Conservation (phyloP, 352 stramenopile species). For the Phytophthora citrophthora region DNA sequence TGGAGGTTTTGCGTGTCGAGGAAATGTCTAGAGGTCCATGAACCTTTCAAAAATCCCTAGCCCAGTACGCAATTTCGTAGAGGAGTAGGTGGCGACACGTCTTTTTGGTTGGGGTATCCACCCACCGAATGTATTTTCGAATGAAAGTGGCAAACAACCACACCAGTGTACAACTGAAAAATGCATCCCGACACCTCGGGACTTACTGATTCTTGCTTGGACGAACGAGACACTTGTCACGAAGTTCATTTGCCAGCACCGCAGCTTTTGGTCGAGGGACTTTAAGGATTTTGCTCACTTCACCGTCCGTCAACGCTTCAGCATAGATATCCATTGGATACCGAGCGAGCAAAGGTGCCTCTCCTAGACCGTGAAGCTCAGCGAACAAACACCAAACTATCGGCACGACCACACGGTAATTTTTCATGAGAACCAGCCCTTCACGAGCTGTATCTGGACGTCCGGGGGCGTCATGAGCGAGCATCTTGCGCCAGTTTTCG, state of each 20-base stretch:
- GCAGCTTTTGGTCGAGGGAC: slow-evolving; percentile 51
- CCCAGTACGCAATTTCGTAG: no score
- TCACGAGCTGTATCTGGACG: slow-evolving; percentile 47
- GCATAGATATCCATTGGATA: slow-evolving; percentile 61
- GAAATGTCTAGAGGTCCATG: neutral
- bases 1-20: slow-evolving; percentile 5
- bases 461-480: slow-evolving; percentile 39
- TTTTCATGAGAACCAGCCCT: slow-evolving; percentile 50
- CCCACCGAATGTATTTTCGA: neutral
- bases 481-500: slow-evolving; percentile 33
- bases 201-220: slow-evolving; percentile 23
- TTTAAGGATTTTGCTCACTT: slow-evolving; percentile 42
- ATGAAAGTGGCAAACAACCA: slow-evolving; percentile 9
- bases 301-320: slow-evolving; percentile 42
- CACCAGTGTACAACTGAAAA: slow-evolving; percentile 13
- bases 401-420: slow-evolving; percentile 76
- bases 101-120: neutral
- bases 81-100: neutral
- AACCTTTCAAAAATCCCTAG: neutral
- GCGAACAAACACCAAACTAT: slow-evolving; percentile 80
- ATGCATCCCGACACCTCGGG: neutral
- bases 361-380: slow-evolving; percentile 63
- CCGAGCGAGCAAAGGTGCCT: slow-evolving; percentile 50
- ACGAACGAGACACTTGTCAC: slow-evolving; percentile 46
- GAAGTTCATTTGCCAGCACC: slow-evolving; percentile 51